Base-by-base conservation (phyloP, 108 stramenopile species). In the Epipyxis sp. region DNA sequence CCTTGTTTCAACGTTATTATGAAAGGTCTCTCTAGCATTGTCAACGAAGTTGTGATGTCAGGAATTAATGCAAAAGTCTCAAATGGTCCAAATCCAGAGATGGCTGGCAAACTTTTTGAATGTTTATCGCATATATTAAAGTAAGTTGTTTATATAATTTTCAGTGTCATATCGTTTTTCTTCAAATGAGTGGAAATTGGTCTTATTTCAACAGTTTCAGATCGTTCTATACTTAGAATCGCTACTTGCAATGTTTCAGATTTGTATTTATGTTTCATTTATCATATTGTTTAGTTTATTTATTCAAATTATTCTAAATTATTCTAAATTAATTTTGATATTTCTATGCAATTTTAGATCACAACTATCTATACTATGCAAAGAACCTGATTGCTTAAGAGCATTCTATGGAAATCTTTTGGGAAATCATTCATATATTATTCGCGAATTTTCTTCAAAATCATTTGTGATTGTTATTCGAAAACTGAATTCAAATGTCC, bases 81-180 rank as follows among this genome's bases (percentile, higher is more conserved):
- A 37, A 3, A 29, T 13, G 25, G 30, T 6, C 61, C 61, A 6
- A 65, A 65, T 65, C 61, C 61, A 65, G 61, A 65, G 61, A 37
- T 74, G 3, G 43, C 71, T 35, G 71, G 13, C 37, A 74, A 74
- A 37, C 46, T 74, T 13, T 74, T 74, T 42, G 71, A 74, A 42
- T 34, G n/a, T 30, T 10, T 74, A n/a, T 27, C 32, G 10, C 34
- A 74, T 57, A 27, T 74, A 20, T 32, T 74, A 46, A 74, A 25
- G 71, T 74, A 74, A 6, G 34, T 6, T 74, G 34, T 65, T n/a
- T n/a, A n/a, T n/a, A n/a, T n/a, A n/a, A n/a, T n/a, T n/a, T n/a
- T n/a, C n/a, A n/a, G n/a, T n/a, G n/a, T n/a, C n/a, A n/a, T n/a
- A n/a, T n/a, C n/a, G n/a, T n/a, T n/a, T n/a, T n/a, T n/a, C n/a